Evolutionary conservation across 805 yeast genomes (phyloP), one percentile per base, ranked within the genome.

Genomic region (Saccharomycopsis amapae): DNA sequence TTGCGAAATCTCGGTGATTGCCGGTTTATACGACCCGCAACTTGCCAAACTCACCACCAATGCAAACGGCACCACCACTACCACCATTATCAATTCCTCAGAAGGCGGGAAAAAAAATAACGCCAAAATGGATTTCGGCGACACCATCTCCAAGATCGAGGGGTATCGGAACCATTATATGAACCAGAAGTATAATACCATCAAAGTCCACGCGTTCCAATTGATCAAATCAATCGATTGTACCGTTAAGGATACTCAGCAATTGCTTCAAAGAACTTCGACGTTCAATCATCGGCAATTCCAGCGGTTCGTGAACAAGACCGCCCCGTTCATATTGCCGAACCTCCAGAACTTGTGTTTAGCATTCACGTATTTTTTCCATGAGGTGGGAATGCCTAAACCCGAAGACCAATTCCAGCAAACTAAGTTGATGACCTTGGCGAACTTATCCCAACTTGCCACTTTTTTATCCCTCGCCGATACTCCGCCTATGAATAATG

Each of bases 241-340:
- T 52, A 45, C 36, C 38, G 24, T 58, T 47, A 31, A 19, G 39
- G 40, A 38, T 26, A 4, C 33, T 18, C 40, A 47, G 17, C 9
- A 18, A 12, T 24, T 48, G 22, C 33, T 44, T 28, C 44, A 45
- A 3, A 13, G 37, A 2, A 7, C 17, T 9, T 9, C 42, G 22
- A 25, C 6, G 1, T 58, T 72, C 2, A 42, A 52, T 1, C 69
- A 50, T 44, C 31, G 52, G 0, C 68, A 68, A 17, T 68, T 78
- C 51, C 46, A 55, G 3, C 48, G 41, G 2, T 56, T 61, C 1
- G 50, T 73, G 2, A 51, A 46, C 3, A 50, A 62, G 0, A 59
- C 68, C 2, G 62, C 68, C 40, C 79, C 81, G 0, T 57, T 66
- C 41, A 34, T 78, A 5, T 62, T 79, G 3, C 10, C 17, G 5